Evolutionary conservation across 805 yeast genomes (phyloP).

Genomic region (Brettanomyces sp.): DNA sequence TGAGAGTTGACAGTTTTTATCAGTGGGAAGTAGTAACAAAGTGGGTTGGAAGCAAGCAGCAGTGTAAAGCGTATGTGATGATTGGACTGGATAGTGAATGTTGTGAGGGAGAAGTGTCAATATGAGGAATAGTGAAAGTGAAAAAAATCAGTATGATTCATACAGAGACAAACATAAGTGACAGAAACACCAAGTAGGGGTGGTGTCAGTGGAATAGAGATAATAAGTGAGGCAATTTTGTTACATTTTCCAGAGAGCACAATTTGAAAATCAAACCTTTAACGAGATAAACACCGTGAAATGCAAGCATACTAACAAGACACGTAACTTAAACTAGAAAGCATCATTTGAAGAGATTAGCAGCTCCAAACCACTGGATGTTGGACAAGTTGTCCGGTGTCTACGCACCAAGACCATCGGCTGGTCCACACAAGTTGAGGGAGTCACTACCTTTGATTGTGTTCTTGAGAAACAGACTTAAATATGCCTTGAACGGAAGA

Average conservation of each 20-base stretch:
- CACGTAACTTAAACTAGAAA: constrained; percentile 40
- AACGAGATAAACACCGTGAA: too few species aligned
- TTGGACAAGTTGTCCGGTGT: constrained; percentile 99
- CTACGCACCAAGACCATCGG: constrained; percentile 99
- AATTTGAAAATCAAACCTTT: too few species aligned
- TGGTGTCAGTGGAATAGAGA: too few species aligned
- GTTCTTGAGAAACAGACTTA: constrained; percentile 96
- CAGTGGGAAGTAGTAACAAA: too few species aligned
- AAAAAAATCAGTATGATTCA: too few species aligned
- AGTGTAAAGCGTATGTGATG: too few species aligned
- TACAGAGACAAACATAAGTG: too few species aligned
- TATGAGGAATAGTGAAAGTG: too few species aligned
- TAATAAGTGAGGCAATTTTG: background rate
- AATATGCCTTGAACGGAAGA: constrained; percentile 98
- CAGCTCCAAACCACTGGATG: constrained; percentile 99
- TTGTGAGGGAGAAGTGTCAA: too few species aligned
- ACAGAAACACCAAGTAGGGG: too few species aligned
- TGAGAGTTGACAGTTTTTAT: background rate
- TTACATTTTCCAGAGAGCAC: background rate
- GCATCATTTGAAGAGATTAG: constrained; percentile 99
- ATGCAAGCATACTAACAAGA: background rate
- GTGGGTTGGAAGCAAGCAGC: too few species aligned
- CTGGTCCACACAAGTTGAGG: constrained; percentile 99
- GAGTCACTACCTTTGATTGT: constrained; percentile 96
- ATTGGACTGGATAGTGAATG: too few species aligned